Conservation (phyloP, 2,329 filamentous ascomycete genomes). For the Botrytis fragariae region DNA sequence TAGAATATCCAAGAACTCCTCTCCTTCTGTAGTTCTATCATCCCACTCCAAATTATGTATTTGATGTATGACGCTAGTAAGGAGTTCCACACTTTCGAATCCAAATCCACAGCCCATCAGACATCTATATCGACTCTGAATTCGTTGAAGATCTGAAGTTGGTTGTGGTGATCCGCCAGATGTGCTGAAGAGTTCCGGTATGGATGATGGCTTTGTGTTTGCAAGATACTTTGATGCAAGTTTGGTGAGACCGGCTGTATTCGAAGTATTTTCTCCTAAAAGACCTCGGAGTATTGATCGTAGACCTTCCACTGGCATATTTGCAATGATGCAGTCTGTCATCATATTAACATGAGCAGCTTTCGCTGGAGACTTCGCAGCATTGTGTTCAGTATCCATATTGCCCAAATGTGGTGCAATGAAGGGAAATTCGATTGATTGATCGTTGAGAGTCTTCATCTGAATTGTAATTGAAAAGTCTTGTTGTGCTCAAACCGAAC, state of each 20-base stretch:
- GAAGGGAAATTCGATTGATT: not conserved
- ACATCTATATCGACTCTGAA: constrained; percentile 35
- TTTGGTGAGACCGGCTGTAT: constrained; percentile 40
- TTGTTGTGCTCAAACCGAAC: not conserved
- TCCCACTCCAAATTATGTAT: constrained; percentile 15
- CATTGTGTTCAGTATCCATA: not conserved
- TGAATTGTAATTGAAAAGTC: not conserved
- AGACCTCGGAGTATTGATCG: constrained; percentile 41
- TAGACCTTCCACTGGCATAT: constrained; percentile 42
- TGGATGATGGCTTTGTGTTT: constrained; percentile 28
- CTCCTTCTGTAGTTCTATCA: constrained; percentile 1
- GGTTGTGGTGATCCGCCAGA: not conserved
- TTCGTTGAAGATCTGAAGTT: constrained; percentile 21
- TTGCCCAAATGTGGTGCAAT: not conserved
- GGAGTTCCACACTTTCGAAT: constrained; percentile 34
- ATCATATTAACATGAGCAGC: constrained; percentile 48
- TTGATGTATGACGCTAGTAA: constrained; percentile 26
- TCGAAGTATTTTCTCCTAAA: constrained; percentile 34
- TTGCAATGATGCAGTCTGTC: constrained; percentile 47
- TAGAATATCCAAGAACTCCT: constrained; percentile 30
- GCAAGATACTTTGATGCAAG: constrained; percentile 36
- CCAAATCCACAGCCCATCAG: constrained; percentile 39
- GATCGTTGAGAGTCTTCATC: constrained; percentile 10
- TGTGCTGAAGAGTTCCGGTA: constrained; percentile 25
- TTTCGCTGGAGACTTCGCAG: constrained; percentile 24